Evolutionary conservation across 371 early-diverging fungal species (phyloP).

Genomic region (Nematocida ausubeli): DNA sequence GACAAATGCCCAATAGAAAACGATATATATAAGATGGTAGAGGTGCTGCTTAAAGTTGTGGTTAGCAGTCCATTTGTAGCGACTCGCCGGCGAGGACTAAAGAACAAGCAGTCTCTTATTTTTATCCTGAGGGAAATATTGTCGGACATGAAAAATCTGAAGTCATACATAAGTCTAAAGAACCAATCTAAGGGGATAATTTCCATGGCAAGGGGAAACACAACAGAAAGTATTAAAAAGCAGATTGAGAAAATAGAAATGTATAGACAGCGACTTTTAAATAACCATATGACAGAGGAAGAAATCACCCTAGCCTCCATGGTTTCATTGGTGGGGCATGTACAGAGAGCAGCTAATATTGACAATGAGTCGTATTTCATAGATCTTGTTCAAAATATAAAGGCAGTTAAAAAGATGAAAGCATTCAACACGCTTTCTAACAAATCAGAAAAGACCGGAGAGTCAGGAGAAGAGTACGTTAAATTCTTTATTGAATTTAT

Average conservation of each 20-base stretch:
- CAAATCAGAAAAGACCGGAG: too few relatives aligned
- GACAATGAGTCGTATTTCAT: neutral
- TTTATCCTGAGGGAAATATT: neutral
- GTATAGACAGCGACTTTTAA: neutral
- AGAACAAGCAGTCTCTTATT: neutral
- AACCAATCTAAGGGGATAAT: neutral
- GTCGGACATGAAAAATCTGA: neutral
- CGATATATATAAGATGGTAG: neutral
- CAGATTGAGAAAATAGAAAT: neutral
- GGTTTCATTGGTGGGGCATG: neutral
- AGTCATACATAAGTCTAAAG: neutral
- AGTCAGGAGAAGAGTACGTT: too few relatives aligned
- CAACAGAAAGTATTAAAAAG: neutral
- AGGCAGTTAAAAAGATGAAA: neutral
- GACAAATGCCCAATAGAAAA: neutral
- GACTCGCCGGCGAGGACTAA: neutral
- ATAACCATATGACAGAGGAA: neutral
- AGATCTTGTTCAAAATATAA: neutral
- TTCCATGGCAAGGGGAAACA: neutral
- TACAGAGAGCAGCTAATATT: neutral
- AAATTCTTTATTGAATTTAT: neutral
- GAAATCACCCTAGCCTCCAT: neutral
- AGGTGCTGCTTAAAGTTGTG: neutral
- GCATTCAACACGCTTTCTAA: neutral
- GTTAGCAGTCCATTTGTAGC: neutral